A percentile compares a stretch with the other conserved stretches of the same genome.
Conservation (phyloP, 2,329 filamentous ascomycete genomes). For the Davidsoniella neocaledoniae region DNA sequence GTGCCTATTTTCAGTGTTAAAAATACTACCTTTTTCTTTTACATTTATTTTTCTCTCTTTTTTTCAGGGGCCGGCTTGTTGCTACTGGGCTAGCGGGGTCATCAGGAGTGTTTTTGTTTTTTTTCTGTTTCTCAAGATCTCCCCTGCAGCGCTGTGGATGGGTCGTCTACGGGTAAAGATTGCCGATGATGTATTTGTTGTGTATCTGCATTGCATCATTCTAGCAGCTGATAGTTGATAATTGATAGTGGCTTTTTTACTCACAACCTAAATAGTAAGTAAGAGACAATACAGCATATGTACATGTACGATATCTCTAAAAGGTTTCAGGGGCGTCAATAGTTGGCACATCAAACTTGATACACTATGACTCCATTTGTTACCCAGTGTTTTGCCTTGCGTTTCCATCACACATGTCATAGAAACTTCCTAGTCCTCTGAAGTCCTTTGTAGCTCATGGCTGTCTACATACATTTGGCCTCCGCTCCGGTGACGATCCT, state of each 20-base stretch:
- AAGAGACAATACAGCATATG: too few species aligned
- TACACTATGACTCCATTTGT: too few species aligned
- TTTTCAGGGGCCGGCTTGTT: background rate
- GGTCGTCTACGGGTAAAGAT: too few species aligned
- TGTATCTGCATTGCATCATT: too few species aligned
- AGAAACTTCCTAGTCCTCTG: too few species aligned
- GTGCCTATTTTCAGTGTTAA: background rate
- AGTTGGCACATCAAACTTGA: too few species aligned
- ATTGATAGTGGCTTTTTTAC: too few species aligned
- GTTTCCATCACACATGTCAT: background rate
- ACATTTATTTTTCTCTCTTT: background rate
- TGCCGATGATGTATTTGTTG: too few species aligned
- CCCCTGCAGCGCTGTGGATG: background rate
- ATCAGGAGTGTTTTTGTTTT: background rate
- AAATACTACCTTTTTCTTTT: background rate
- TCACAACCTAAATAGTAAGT: too few species aligned
- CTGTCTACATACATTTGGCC: conserved; percentile 2
- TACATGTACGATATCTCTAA: too few species aligned
- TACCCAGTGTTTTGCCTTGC: background rate
- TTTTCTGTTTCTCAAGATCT: background rate
- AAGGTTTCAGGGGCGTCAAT: too few species aligned
- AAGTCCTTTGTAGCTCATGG: background rate
- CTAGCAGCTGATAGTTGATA: too few species aligned
- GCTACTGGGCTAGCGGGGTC: background rate
- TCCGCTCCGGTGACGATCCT: conserved; percentile 1